phyloP scores from a whole-genome alignment of 75 land plant genomes.

The Cryptomeria japonica region DNA sequence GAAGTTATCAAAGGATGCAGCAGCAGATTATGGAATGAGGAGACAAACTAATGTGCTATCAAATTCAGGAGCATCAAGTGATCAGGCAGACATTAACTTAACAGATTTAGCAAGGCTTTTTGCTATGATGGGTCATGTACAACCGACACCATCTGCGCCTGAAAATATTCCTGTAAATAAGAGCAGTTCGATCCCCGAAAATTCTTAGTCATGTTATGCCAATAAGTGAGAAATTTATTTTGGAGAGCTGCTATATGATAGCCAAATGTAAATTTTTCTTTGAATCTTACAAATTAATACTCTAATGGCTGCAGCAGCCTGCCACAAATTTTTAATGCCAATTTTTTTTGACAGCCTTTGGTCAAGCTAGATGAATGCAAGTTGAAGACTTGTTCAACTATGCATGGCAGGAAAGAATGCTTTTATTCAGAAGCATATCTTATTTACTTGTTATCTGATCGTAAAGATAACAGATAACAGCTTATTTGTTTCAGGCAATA shows the following conservation, averaged over 20 bases:
- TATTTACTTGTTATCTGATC: background rate
- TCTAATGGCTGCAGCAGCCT: background rate
- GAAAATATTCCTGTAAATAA: background rate
- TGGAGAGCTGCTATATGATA: background rate
- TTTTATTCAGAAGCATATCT: background rate
- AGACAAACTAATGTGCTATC: background rate
- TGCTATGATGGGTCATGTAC: background rate
- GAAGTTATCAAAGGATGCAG: slow-evolving; percentile 43
- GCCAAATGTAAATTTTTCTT: background rate
- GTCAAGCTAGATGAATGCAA: background rate
- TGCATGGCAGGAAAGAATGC: background rate
- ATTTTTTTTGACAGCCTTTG: background rate
- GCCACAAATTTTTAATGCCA: background rate
- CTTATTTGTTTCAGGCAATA: background rate
- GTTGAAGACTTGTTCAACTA: background rate
- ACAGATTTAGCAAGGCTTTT: background rate
- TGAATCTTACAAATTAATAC: background rate
- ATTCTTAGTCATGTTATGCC: background rate
- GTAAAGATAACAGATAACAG: background rate
- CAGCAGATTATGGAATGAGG: background rate
- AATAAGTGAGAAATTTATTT: background rate
- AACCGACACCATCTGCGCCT: background rate
- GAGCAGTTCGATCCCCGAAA: background rate
- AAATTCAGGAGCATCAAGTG: background rate
- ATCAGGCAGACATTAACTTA: background rate